These are phyloP conservation scores for Zoysia matrella DNA, from an alignment of 202 grass and related monocot species.

Conservation along the genomic window DNA sequence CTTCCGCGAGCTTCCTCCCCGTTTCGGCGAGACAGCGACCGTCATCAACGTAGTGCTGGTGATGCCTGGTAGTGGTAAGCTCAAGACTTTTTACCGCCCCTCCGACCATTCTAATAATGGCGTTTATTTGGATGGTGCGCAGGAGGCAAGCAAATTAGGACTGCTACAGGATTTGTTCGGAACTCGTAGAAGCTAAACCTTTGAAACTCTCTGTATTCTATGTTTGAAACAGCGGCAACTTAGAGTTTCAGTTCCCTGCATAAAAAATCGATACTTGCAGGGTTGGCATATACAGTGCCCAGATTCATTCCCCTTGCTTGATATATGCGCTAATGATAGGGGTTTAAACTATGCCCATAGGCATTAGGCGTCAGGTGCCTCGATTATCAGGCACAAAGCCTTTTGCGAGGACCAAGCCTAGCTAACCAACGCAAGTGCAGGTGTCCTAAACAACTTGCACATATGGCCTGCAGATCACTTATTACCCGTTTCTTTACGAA, in stretches of 20 bases:
- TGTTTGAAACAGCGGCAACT: too few relatives aligned
- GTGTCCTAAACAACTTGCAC: constrained; percentile 26
- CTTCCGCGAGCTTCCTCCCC: neutral
- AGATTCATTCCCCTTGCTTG: neutral
- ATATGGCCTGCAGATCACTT: constrained; percentile 10
- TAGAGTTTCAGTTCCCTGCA: too few relatives aligned
- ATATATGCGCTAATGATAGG: neutral
- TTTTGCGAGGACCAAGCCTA: neutral
- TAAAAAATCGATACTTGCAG: neutral
- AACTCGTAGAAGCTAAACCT: too few relatives aligned
- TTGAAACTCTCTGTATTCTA: too few relatives aligned
- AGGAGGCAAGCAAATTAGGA: too few relatives aligned
- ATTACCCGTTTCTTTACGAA: neutral
- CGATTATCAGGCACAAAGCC: neutral
- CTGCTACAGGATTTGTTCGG: too few relatives aligned
- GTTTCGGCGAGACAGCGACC: neutral
- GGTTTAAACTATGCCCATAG: neutral
- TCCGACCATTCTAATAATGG: too few relatives aligned
- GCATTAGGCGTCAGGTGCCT: constrained; percentile 7
- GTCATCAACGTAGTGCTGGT: too few relatives aligned
- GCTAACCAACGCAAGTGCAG: neutral
- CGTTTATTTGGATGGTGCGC: too few relatives aligned
- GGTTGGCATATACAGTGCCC: neutral
- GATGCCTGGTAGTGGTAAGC: too few relatives aligned
- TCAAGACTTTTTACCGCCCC: neutral